A percentile compares a stretch with the other conserved stretches of the same genome.
phyloP scores from a whole-genome alignment of 306 rosid genomes.

The Vigna mungo region DNA sequence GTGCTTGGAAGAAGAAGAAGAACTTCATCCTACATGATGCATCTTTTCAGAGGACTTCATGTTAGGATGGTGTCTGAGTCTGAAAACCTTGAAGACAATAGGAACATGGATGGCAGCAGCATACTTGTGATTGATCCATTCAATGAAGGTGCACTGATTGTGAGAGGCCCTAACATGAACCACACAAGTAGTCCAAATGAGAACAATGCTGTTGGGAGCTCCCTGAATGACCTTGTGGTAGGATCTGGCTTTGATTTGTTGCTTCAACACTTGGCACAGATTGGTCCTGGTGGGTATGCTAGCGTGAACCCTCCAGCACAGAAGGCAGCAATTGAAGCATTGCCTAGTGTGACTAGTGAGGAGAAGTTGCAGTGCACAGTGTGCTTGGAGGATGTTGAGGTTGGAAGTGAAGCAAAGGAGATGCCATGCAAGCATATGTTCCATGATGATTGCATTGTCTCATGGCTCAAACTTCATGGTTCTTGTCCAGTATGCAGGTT shows the following conservation, averaged over 20 bases:
- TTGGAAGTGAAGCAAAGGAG: constrained; percentile 65
- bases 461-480: constrained; percentile 83
- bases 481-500: constrained; percentile 90
- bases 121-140: constrained; percentile 47
- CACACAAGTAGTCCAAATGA: constrained; percentile 49
- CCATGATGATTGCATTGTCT: constrained; percentile 69
- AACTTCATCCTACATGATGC: constrained; percentile 43
- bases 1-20: constrained; percentile 47
- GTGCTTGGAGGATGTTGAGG: constrained; percentile 82
- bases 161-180: constrained; percentile 46
- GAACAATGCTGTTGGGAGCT: constrained; percentile 42
- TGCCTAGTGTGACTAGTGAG: constrained; percentile 60
- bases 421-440: constrained; percentile 91
- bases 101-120: constrained; percentile 26
- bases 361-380: constrained; percentile 68
- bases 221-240: constrained; percentile 68
- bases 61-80: constrained; percentile 46
- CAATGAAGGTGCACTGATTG: constrained; percentile 50
- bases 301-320: constrained; percentile 74
- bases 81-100: constrained; percentile 41
- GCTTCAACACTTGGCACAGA: constrained; percentile 72
- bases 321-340: constrained; percentile 72
- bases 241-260: constrained; percentile 78
- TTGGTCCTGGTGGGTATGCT: constrained; percentile 66
- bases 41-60: constrained; percentile 41